Conservation (phyloP, 208 protist species). For the Naegleria gruberi region DNA sequence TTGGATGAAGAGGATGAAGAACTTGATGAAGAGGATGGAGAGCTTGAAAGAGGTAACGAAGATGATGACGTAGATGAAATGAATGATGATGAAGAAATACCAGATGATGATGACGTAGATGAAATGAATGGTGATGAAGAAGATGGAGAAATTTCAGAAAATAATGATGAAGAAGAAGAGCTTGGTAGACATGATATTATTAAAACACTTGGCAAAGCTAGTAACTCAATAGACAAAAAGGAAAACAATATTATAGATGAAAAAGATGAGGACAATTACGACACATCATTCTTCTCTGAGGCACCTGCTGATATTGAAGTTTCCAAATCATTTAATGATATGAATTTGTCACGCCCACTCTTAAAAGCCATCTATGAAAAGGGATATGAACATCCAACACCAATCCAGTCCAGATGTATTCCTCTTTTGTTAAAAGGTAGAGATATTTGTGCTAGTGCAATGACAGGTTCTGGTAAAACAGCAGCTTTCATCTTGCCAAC, state of each 20-base stretch:
- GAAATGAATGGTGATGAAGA: not conserved
- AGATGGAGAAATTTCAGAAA: not conserved
- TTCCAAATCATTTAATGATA: not conserved
- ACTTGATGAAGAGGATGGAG: not conserved
- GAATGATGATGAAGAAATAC: not conserved
- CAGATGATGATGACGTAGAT: not conserved
- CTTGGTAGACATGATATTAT: not conserved
- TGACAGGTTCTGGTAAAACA: constrained; percentile 36
- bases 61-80: not conserved
- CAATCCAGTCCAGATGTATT: constrained; percentile 23
- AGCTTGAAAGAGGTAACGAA: not conserved
- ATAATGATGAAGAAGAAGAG: not conserved
- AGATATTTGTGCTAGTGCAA: constrained; percentile 21
- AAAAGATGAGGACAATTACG: not conserved
- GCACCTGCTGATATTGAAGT: not conserved
- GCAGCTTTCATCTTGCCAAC: constrained; percentile 31
- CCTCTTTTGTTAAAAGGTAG: constrained; percentile 18
- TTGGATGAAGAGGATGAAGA: not conserved
- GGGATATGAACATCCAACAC: constrained; percentile 19
- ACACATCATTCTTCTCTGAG: not conserved
- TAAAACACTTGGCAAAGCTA: not conserved
- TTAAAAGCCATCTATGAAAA: constrained; percentile 58
- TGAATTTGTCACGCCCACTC: not conserved
- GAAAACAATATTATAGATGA: not conserved
- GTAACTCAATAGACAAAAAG: not conserved